A percentile compares a stretch with the other conserved stretches of the same genome.
Evolutionary conservation across 148 eudicot species (phyloP).

Genomic region (Cornus kousa): DNA sequence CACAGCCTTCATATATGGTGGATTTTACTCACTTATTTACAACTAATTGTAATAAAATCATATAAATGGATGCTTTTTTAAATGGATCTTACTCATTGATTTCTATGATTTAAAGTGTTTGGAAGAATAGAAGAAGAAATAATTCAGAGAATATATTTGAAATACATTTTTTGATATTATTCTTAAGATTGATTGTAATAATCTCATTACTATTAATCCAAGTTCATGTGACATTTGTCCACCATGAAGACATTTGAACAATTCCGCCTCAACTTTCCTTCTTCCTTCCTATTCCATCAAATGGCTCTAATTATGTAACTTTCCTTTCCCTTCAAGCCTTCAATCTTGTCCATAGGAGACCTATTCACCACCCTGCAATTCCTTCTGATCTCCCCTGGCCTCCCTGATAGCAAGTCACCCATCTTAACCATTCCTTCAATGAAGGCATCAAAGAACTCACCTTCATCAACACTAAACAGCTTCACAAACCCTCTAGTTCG

Average conservation of each 20-base stretch:
- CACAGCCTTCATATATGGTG: too few relatives aligned
- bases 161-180: too few relatives aligned
- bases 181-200: too few relatives aligned
- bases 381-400: conserved; percentile 68
- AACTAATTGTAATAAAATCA: too few relatives aligned
- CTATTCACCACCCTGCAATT: conserved; percentile 57
- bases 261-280: background rate
- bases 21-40: too few relatives aligned
- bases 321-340: background rate
- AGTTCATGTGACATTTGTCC: background rate
- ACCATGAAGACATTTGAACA: background rate
- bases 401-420: conserved; percentile 77
- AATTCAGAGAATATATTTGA: too few relatives aligned
- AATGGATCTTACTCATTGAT: too few relatives aligned
- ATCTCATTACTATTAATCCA: background rate
- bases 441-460: conserved; percentile 60
- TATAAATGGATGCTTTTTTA: too few relatives aligned
- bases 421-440: conserved; percentile 76
- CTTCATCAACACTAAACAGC: conserved; percentile 46
- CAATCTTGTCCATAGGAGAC: conserved; percentile 14
- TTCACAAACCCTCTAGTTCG: conserved; percentile 58
- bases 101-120: too few relatives aligned
- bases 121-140: too few relatives aligned
- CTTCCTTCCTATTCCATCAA: background rate
- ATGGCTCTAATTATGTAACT: background rate